These are phyloP conservation scores for Pleurotus giganteus DNA, from an alignment of 768 basidiomycete species.

Conservation along the genomic window DNA sequence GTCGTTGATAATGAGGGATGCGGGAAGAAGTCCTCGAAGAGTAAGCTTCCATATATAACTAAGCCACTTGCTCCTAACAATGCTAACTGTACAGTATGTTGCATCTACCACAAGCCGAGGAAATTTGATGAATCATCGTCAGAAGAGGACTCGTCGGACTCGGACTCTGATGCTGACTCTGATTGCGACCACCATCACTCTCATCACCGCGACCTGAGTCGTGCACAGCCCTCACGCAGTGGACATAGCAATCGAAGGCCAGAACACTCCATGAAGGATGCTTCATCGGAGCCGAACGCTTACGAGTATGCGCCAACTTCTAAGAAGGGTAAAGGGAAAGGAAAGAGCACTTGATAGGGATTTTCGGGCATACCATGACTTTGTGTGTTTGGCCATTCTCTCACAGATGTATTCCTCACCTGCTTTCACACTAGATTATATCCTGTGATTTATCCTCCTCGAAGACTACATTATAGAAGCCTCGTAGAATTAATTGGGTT, in stretches of 20 bases:
- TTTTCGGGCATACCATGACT: too few species aligned
- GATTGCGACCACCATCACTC: conserved; percentile 30
- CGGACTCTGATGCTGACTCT: conserved; percentile 49
- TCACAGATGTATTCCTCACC: too few species aligned
- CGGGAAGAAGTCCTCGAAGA: conserved; percentile 91
- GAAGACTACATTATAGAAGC: too few species aligned
- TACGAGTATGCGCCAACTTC: conserved; percentile 42
- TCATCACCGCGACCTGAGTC: conserved; percentile 11
- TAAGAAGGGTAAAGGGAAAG: conserved; percentile 36
- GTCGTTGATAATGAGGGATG: conserved; percentile 90
- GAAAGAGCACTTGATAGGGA: conserved; percentile 16
- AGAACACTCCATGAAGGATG: conserved; percentile 16
- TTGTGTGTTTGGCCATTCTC: too few species aligned
- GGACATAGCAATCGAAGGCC: conserved; percentile 7
- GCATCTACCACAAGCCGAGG: conserved; percentile 87
- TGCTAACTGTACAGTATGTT: conserved; percentile 66
- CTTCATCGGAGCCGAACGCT: conserved; percentile 39
- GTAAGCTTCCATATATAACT: conserved; percentile 27
- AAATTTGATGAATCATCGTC: conserved; percentile 82
- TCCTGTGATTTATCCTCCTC: too few species aligned
- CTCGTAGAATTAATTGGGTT: too few species aligned
- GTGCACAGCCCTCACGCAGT: conserved; percentile 2
- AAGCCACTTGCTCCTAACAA: background rate
- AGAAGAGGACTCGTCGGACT: conserved; percentile 35
- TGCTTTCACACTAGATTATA: too few species aligned